These are phyloP conservation scores for Teratosphaeria nubilosa DNA, from an alignment of 2,329 filamentous ascomycete genomes.

Conservation along the genomic window DNA sequence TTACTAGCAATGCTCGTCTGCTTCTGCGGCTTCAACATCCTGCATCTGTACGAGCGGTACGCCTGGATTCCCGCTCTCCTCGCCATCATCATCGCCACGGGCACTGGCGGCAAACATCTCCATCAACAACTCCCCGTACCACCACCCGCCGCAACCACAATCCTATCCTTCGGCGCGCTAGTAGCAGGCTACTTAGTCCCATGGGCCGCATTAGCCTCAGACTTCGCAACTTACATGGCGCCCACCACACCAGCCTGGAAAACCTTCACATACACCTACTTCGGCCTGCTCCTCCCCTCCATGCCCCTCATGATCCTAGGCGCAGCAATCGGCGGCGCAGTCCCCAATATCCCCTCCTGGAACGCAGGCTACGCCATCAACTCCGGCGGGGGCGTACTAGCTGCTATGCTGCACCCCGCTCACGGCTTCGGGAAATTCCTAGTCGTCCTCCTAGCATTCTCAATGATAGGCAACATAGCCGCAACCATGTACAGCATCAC, in stretches of 20 bases:
- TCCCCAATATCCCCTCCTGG: constrained; percentile 19
- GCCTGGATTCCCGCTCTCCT: background rate
- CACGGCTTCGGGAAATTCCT: constrained; percentile 36
- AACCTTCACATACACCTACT: constrained; percentile 30
- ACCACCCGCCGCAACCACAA: background rate
- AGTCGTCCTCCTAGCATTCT: constrained; percentile 33
- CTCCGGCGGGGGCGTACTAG: constrained; percentile 30
- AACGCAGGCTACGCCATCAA: constrained; percentile 27
- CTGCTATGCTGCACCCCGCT: constrained; percentile 30
- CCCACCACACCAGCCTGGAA: constrained; percentile 26
- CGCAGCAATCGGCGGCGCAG: constrained; percentile 32
- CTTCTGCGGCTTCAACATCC: constrained; percentile 47
- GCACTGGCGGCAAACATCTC: background rate
- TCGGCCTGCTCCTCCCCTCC: constrained; percentile 26
- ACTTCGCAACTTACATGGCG: constrained; percentile 37
- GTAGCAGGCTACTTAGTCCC: constrained; percentile 35
- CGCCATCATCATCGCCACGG: background rate
- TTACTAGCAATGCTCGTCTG: constrained; percentile 49
- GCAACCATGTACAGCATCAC: constrained; percentile 38
- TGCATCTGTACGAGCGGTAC: constrained; percentile 13
- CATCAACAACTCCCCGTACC: background rate
- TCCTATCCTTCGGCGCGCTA: background rate
- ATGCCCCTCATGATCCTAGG: constrained; percentile 30
- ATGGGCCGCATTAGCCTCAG: constrained; percentile 35
- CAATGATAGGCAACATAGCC: constrained; percentile 35